Conservation (phyloP, 805 yeast genomes). For the Barnettozyma salicaria region DNA sequence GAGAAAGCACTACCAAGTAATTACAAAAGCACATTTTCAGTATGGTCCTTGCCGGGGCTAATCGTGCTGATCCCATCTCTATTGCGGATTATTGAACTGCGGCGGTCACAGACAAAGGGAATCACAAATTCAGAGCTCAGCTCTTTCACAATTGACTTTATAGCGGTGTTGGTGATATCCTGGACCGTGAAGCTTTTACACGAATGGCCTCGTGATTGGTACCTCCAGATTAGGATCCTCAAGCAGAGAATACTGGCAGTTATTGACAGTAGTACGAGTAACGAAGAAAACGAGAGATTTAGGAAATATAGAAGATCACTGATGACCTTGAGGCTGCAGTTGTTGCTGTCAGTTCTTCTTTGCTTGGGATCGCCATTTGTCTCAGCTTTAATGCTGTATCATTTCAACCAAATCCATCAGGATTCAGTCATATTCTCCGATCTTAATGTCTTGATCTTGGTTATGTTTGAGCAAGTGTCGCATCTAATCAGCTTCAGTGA, state of each 20-base stretch:
- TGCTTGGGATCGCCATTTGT: not conserved
- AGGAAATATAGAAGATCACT: not conserved
- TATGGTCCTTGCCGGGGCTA: no score
- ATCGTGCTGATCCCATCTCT: no score
- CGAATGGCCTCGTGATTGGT: not conserved
- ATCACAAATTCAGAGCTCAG: slow-evolving; percentile 1
- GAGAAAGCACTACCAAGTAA: no score
- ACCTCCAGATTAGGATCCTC: not conserved
- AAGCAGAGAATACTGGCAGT: not conserved
- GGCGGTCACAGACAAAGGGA: no score
- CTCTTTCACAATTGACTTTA: not conserved
- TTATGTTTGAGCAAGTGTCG: slow-evolving; percentile 3
- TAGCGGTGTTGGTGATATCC: not conserved
- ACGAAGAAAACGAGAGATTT: no score
- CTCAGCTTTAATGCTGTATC: not conserved
- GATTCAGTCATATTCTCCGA: slow-evolving; percentile 1
- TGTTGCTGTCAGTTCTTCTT: not conserved
- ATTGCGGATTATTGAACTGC: no score
- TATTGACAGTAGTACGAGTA: not conserved
- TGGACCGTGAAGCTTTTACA: slow-evolving; percentile 4
- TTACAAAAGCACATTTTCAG: no score
- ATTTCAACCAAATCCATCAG: slow-evolving; percentile 1
- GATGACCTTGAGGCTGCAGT: not conserved
- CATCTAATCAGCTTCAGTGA: not conserved
- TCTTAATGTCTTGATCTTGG: slow-evolving; percentile 1